Conservation (phyloP, 129 eudicot species). For the Flaveria robusta region DNA sequence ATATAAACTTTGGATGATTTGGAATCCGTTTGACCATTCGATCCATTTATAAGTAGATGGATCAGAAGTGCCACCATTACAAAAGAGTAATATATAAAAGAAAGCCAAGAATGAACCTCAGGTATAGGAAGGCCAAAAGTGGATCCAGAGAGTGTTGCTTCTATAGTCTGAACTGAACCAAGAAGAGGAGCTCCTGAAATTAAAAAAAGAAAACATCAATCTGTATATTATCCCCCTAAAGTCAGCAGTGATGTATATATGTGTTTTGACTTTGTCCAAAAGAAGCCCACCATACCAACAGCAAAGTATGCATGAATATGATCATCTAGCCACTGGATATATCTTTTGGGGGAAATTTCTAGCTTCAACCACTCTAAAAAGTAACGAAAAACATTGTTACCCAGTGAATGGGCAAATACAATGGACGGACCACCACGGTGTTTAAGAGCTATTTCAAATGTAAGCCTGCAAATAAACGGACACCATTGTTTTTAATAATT, state of each 20-base stretch:
- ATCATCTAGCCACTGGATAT: slow-evolving; percentile 80
- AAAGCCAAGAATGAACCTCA: slow-evolving; percentile 54
- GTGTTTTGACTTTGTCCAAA: slow-evolving; percentile 10
- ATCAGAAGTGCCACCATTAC: background rate
- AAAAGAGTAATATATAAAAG: background rate
- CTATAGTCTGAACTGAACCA: slow-evolving; percentile 80
- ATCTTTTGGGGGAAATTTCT: slow-evolving; percentile 83
- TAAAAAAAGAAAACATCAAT: slow-evolving; percentile 25
- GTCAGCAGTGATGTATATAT: slow-evolving; percentile 16
- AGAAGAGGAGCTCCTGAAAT: slow-evolving; percentile 89
- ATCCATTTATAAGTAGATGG: background rate
- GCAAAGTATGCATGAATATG: slow-evolving; percentile 98
- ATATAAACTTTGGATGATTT: background rate
- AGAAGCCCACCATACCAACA: slow-evolving; percentile 54
- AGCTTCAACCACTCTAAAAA: slow-evolving; percentile 96
- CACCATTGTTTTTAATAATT: background rate
- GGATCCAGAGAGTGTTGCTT: slow-evolving; percentile 77
- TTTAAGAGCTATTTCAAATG: slow-evolving; percentile 90
- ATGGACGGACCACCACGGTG: slow-evolving; percentile 96
- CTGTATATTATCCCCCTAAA: slow-evolving; percentile 20
- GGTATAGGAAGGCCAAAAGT: slow-evolving; percentile 97
- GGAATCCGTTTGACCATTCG: background rate
- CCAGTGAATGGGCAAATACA: slow-evolving; percentile 95
- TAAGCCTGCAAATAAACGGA: slow-evolving; percentile 57
- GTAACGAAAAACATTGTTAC: slow-evolving; percentile 94